A percentile compares a stretch with the other conserved stretches of the same genome.
These are phyloP conservation scores for Escovopsis sp. DNA, from an alignment of 2,329 filamentous ascomycete genomes.

Conservation along the genomic window DNA sequence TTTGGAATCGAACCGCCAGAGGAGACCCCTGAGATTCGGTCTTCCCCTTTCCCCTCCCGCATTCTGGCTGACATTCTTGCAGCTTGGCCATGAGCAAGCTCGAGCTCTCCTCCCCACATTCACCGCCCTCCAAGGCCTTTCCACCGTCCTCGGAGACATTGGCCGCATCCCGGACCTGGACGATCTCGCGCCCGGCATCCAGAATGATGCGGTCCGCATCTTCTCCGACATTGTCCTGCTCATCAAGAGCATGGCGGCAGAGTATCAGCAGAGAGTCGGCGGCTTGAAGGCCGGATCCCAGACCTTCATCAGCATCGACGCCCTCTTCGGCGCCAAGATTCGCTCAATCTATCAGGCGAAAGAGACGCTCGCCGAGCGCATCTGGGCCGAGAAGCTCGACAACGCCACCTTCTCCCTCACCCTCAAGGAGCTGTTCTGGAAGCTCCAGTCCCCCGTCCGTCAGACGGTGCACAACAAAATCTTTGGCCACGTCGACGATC, in stretches of 20 bases:
- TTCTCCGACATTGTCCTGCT: slow-evolving; percentile 22
- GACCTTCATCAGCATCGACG: slow-evolving; percentile 21
- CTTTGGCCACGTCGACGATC: slow-evolving; percentile 23
- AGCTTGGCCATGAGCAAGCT: slow-evolving; percentile 25
- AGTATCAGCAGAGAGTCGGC: slow-evolving; percentile 22
- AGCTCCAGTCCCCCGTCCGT: slow-evolving; percentile 16
- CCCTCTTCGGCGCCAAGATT: slow-evolving; percentile 20
- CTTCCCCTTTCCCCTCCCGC: no score
- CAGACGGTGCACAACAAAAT: slow-evolving; percentile 13
- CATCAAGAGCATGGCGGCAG: slow-evolving; percentile 18
- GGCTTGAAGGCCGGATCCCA: slow-evolving; percentile 11
- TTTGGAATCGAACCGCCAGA: no score
- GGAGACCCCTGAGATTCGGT: no score
- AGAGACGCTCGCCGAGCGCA: slow-evolving; percentile 18
- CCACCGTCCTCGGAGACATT: slow-evolving; percentile 21
- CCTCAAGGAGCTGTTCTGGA: slow-evolving; percentile 17
- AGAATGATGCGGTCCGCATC: slow-evolving; percentile 18
- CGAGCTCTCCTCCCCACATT: slow-evolving; percentile 24
- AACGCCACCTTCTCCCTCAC: slow-evolving; percentile 9
- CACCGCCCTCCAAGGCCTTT: slow-evolving; percentile 23
- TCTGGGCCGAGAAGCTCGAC: slow-evolving; percentile 22
- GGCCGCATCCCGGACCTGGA: slow-evolving; percentile 23
- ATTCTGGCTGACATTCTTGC: not conserved
- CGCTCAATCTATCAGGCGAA: slow-evolving; percentile 19
- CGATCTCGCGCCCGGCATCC: slow-evolving; percentile 16